Evolutionary conservation across 306 rosid species (phyloP).

Genomic region (Acacia acuminata): DNA sequence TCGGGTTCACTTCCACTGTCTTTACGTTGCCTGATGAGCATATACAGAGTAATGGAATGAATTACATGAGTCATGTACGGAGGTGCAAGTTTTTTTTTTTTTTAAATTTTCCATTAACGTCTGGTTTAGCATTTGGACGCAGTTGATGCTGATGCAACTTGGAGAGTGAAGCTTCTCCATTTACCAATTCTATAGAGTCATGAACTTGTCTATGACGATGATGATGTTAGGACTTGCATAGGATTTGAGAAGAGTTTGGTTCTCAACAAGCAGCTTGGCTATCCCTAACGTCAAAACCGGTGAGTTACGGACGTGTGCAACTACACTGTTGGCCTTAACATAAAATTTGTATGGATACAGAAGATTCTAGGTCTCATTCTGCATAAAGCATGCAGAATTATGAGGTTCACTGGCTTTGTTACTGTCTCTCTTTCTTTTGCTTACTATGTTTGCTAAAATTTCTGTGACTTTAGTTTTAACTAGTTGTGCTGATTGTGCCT

Average conservation of each 20-base stretch:
- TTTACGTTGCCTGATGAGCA: background rate
- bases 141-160: slow-evolving; percentile 5
- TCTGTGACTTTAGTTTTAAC: background rate
- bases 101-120: background rate
- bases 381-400: background rate
- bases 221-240: background rate
- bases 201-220: background rate
- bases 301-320: background rate
- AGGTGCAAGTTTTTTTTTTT: background rate
- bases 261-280: background rate
- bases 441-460: background rate
- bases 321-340: background rate
- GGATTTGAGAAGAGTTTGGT: background rate
- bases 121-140: slow-evolving; percentile 1
- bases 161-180: background rate
- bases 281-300: background rate
- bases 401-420: background rate
- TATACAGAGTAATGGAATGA: background rate
- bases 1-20: background rate
- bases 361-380: background rate
- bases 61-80: background rate
- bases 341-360: background rate
- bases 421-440: background rate
- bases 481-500: background rate
- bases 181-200: background rate